phyloP scores from a whole-genome alignment of 495 filamentous ascomycete genomes.

The Neurospora hispaniola region DNA sequence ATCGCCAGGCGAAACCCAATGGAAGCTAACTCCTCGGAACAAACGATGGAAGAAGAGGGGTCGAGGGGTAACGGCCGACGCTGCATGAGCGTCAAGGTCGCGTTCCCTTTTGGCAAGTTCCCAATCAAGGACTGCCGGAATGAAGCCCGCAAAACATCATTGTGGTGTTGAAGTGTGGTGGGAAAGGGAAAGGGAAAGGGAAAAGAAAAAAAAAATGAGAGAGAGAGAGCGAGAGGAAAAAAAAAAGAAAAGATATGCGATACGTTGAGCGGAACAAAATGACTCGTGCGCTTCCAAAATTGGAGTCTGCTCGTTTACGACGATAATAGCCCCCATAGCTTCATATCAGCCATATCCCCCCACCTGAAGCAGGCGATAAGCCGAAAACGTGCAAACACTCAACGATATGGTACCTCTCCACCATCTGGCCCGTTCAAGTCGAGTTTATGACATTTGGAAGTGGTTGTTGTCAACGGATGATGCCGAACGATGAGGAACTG shows the following conservation, averaged over 20 bases:
- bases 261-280: background rate
- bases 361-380: background rate
- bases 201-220: conserved; percentile 1
- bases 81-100: conserved; percentile 4
- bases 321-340: background rate
- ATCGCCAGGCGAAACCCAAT: background rate
- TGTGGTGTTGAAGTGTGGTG: background rate
- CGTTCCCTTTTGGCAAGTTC: background rate
- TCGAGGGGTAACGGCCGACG: background rate
- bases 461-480: too few relatives aligned
- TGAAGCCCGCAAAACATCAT: background rate
- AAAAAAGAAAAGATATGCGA: conserved; percentile 1
- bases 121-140: conserved; percentile 4
- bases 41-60: background rate
- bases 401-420: background rate
- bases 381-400: background rate
- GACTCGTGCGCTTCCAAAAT: background rate
- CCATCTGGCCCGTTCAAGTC: background rate
- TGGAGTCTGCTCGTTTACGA: background rate
- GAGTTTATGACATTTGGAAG: background rate
- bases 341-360: background rate
- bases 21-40: background rate
- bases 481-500: background rate
- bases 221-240: background rate
- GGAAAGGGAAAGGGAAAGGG: background rate